These are phyloP conservation scores for Citrullus colocynthis DNA, from an alignment of 306 rosid species.

Conservation along the genomic window DNA sequence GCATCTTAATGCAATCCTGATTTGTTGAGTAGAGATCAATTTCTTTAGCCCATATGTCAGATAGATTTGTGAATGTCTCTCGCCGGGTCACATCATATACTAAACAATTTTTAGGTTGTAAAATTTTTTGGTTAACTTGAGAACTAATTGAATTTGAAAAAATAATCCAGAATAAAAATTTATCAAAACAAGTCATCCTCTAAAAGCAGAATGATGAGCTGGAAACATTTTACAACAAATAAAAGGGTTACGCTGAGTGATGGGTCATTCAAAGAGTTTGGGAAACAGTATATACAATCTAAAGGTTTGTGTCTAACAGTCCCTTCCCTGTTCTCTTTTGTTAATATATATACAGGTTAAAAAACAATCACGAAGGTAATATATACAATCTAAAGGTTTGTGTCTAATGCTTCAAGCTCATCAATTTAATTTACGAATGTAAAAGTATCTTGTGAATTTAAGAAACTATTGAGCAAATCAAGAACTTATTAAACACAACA, in stretches of 20 bases:
- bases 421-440: too few species aligned
- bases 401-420: too few species aligned
- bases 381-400: too few species aligned
- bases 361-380: too few species aligned
- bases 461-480: too few species aligned
- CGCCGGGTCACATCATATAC: slow-evolving; percentile 92
- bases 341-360: too few species aligned
- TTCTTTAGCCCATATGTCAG: slow-evolving; percentile 95
- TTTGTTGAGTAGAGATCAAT: slow-evolving; percentile 87
- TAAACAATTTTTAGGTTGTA: slow-evolving; percentile 10
- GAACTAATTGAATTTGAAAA: neutral
- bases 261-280: neutral
- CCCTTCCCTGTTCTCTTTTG: too few species aligned
- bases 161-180: neutral
- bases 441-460: too few species aligned
- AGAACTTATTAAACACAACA: too few species aligned
- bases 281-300: too few species aligned
- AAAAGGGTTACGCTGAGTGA: neutral
- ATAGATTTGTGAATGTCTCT: slow-evolving; percentile 84
- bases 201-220: neutral
- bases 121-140: neutral
- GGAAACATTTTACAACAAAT: neutral
- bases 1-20: slow-evolving; percentile 97
- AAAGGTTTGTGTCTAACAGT: too few species aligned
- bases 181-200: neutral